Evolutionary conservation across 2,329 filamentous ascomycete species (phyloP), one percentile per base, ranked within the genome.

Genomic region (Aspergillus ochraceus): DNA sequence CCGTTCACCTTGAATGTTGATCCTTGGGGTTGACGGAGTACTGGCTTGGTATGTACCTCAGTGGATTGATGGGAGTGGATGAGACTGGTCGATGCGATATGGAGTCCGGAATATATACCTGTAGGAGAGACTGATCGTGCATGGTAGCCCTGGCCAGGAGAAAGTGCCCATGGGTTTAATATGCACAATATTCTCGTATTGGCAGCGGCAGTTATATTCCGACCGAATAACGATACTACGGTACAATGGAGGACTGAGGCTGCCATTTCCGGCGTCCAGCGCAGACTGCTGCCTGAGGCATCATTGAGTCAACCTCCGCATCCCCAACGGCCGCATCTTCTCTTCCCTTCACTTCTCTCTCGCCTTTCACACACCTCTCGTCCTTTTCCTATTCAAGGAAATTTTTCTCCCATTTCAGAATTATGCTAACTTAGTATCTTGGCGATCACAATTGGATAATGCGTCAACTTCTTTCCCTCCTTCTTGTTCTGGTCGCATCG

Each of bases 401-500:
- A 8, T 30, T 14, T 30, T 30, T 17, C 47, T 47, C 20, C 20
- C 29, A 14, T 39, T 46, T 17, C 36, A n/a, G 26, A 54, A 59
- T 12, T 19, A 52, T 55, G 24, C 32, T 42, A 42, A 46, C 29
- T n/a, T 59, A 55, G 42, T 29, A 20, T 14, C 12, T 12, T 4
- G 42, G 19, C 39, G 39, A 36, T 52, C 19, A 19, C 54, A 19
- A 19, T 10, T 46, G 17, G 58, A 58, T 30, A 52, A 67, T 65
- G 60, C 64, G 60, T 59, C 55, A 49, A 50, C 30, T 66, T 42
- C 52, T 63, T 46, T 62, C 61, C 39, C 55, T 60, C 52, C 45
- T 66, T 26, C 52, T 67, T 49, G 39, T 66, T 24, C 61, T 68
- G 50, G 58, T 64, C 52, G 55, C 63, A 53, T 62, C 58, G 47